phyloP scores from a whole-genome alignment of 768 basidiomycete genomes.

The Lactarius evosmus region DNA sequence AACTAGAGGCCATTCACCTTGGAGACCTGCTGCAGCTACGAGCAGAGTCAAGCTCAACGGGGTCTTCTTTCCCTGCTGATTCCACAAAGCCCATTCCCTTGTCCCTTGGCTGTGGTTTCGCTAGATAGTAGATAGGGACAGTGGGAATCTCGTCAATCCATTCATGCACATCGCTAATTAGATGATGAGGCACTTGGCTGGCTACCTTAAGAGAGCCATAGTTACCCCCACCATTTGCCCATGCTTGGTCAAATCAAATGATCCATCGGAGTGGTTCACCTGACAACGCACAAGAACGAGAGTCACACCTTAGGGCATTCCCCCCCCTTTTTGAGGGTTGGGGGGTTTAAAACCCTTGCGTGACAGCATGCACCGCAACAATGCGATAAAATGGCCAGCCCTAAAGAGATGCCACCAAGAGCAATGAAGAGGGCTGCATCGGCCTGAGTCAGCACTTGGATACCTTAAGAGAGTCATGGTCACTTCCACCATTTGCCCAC shows the following conservation, averaged over 20 bases:
- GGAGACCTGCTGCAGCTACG: no score
- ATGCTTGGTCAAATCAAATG: constrained; percentile 76
- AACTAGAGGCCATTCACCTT: no score
- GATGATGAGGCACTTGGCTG: constrained; percentile 70
- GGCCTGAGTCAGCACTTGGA: constrained; percentile 73
- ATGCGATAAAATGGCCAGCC: no score
- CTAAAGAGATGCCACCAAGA: no score
- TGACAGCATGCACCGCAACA: no score
- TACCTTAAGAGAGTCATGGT: constrained; percentile 83
- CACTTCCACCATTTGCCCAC: constrained; percentile 76
- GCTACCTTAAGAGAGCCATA: constrained; percentile 83
- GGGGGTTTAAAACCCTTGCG: no score
- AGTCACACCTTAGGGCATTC: no score
- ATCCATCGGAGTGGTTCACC: no score
- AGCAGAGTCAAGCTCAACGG: constrained; percentile 85
- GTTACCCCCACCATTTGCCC: constrained; percentile 77
- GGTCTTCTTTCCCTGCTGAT: constrained; percentile 74
- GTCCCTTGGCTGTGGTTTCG: constrained; percentile 46
- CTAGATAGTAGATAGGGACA: constrained; percentile 48
- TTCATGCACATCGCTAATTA: no score
- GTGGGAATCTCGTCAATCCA: constrained; percentile 46
- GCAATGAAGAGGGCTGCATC: no score
- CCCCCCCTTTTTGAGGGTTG: no score
- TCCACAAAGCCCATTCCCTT: constrained; percentile 32
- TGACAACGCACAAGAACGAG: no score